phyloP scores from a whole-genome alignment of 169 alveolate genomes.

The Amoebophrya sp. region DNA sequence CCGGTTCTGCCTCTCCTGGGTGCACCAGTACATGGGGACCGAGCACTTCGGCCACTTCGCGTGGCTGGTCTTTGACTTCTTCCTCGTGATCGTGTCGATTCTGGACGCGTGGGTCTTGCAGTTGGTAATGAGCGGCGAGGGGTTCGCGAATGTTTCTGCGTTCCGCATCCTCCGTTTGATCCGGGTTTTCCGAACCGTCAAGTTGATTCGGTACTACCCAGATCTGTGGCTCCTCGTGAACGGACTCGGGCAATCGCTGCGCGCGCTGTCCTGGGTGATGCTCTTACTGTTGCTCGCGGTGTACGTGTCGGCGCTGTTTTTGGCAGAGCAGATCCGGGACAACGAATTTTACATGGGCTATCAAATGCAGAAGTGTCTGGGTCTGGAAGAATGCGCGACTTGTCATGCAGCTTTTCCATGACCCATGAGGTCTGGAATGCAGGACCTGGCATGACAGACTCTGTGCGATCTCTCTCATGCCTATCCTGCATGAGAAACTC shows the following conservation, averaged over 20 bases:
- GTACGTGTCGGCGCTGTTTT: neutral
- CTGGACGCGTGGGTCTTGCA: neutral
- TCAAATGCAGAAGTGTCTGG: too few relatives aligned
- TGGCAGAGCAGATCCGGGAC: neutral
- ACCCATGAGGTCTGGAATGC: too few relatives aligned
- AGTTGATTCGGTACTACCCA: neutral
- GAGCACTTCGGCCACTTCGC: neutral
- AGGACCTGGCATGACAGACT: too few relatives aligned
- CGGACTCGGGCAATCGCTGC: neutral
- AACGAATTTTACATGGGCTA: neutral
- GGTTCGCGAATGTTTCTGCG: neutral
- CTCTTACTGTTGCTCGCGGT: neutral
- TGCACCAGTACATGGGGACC: neutral
- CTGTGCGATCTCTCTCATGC: too few relatives aligned
- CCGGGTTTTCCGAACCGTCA: neutral
- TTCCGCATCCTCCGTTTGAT: neutral
- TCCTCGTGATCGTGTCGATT: neutral
- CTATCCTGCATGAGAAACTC: too few relatives aligned
- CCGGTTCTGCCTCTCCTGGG: neutral
- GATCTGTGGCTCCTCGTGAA: slow-evolving; percentile 18
- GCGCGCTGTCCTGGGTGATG: neutral
- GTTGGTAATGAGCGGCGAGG: neutral
- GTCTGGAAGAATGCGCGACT: too few relatives aligned
- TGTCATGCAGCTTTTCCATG: too few relatives aligned
- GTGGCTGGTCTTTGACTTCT: neutral